Evolutionary conservation across 805 yeast genomes (phyloP).

Genomic region (Peterozyma xylosa): DNA sequence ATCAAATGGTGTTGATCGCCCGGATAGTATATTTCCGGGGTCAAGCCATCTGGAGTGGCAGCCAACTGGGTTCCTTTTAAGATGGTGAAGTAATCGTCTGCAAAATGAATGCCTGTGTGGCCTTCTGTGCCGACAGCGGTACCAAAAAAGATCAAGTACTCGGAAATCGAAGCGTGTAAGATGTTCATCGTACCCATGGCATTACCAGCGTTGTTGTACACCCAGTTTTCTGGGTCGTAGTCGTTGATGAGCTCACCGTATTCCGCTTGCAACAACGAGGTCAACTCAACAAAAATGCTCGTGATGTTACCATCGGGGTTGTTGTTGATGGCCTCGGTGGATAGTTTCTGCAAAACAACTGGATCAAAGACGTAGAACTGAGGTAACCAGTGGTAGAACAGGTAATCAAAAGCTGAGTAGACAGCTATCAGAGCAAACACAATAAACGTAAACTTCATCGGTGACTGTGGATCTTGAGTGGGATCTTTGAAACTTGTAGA

Average conservation of each 20-base stretch:
- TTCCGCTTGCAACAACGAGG: slow-evolving; percentile 44
- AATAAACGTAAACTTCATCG: too few species aligned
- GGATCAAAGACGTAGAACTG: slow-evolving; percentile 64
- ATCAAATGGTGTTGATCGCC: slow-evolving; percentile 80
- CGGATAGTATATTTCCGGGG: slow-evolving; percentile 69
- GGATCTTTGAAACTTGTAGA: too few species aligned
- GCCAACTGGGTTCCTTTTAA: slow-evolving; percentile 75
- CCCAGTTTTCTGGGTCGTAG: slow-evolving; percentile 78
- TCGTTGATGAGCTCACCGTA: slow-evolving; percentile 76
- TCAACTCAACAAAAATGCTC: slow-evolving; percentile 54
- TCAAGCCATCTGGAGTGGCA: slow-evolving; percentile 53
- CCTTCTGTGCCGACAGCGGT: slow-evolving; percentile 94
- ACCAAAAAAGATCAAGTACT: slow-evolving; percentile 90
- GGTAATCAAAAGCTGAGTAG: slow-evolving; percentile 20
- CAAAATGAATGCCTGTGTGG: slow-evolving; percentile 91
- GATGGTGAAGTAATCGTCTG: slow-evolving; percentile 96
- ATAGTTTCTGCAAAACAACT: slow-evolving; percentile 47
- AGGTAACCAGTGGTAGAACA: slow-evolving; percentile 65
- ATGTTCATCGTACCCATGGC: slow-evolving; percentile 98
- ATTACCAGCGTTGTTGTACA: slow-evolving; percentile 96
- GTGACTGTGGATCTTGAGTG: too few species aligned
- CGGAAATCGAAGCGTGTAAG: slow-evolving; percentile 89
- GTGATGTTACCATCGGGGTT: slow-evolving; percentile 56
- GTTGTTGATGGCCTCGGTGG: slow-evolving; percentile 42
- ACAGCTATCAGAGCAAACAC: not conserved